These are phyloP conservation scores for Arabidopsis lyrata DNA, from an alignment of 441 rosid genomes.

Conservation along the genomic window DNA sequence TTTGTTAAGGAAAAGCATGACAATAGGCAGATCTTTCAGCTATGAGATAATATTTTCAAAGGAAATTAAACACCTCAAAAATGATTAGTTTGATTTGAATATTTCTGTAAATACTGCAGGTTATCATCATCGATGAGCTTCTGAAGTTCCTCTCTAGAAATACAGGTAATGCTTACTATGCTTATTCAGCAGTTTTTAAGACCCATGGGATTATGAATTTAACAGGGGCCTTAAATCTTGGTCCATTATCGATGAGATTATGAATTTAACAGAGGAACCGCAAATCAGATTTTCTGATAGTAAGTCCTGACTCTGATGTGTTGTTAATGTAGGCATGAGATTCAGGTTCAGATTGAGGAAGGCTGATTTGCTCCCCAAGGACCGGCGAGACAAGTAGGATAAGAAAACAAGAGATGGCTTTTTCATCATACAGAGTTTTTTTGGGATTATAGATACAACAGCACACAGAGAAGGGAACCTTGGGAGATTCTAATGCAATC, in stretches of 20 bases:
- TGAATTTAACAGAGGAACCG: background rate
- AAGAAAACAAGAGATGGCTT: conserved; percentile 31
- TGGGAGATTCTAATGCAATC: conserved; percentile 35
- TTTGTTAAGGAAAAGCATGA: conserved; percentile 8
- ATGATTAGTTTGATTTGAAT: conserved; percentile 2
- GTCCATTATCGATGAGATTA: background rate
- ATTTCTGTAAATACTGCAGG: conserved; percentile 55
- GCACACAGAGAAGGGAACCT: conserved; percentile 17
- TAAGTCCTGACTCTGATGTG: conserved; percentile 16
- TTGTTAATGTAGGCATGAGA: conserved; percentile 62
- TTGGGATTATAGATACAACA: conserved; percentile 37
- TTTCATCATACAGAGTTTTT: conserved; percentile 27
- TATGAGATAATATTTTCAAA: background rate
- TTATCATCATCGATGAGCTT: conserved; percentile 90
- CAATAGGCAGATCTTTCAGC: conserved; percentile 3
- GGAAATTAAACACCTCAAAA: background rate
- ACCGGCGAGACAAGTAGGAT: conserved; percentile 73
- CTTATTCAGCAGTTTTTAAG: background rate
- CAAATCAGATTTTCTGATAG: background rate
- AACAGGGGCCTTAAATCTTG: background rate
- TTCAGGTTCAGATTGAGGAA: conserved; percentile 80
- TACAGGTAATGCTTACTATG: conserved; percentile 44
- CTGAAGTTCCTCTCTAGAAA: conserved; percentile 94
- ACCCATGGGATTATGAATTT: background rate
- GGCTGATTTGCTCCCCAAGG: conserved; percentile 82